Base-by-base conservation (phyloP, 2,329 filamentous ascomycete species). In the Dactylella cylindrospora region DNA sequence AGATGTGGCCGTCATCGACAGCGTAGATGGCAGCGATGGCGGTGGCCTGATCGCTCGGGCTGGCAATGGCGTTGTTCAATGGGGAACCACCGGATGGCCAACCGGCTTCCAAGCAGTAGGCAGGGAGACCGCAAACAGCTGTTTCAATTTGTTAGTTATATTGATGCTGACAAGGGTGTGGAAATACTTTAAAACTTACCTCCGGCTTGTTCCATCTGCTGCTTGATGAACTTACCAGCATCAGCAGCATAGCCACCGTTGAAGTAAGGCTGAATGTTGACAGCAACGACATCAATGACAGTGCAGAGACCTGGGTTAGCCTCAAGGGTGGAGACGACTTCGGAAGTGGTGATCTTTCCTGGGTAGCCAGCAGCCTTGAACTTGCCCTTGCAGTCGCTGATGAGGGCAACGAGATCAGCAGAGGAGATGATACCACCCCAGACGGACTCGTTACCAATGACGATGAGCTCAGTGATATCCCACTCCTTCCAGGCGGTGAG, bases 241-340 rank as follows among this genome's bases (percentile, higher is more conserved):
- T 74, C 70, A 62, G 90, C 80, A 19, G 75, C 71, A 66, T 84
- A 79, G 57, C 80, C 76, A 38, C 82, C 72, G 79, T 94, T 94
- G 85, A 96, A 97, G 85, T 86, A 96, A 68, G 90, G 84, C 78
- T 97, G 90, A 70, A 94, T 83, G 80, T 96, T 95, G 74, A 83
- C 84, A 74, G 85, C 87, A 29, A 88, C 80, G 64, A 94, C 77
- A 71, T 95, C 90, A 59, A 96, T 79, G 69, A 79, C 80, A 28
- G 70, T 69, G 80, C 91, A 96, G 65, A 96, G 79, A 41, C 74
- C 74, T 52, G 78, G 80, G 66, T 84, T 78, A 46, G 76, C 67
- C 75, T 88, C 76, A 82, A 89, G 90, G 72, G 85, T 79, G 74
- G 84, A 81, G 69, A 95, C 80, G 51, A 90, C 84, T 78, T 97